Conservation (phyloP, 208 protist genomes). For the Trypanosoma caninum region DNA sequence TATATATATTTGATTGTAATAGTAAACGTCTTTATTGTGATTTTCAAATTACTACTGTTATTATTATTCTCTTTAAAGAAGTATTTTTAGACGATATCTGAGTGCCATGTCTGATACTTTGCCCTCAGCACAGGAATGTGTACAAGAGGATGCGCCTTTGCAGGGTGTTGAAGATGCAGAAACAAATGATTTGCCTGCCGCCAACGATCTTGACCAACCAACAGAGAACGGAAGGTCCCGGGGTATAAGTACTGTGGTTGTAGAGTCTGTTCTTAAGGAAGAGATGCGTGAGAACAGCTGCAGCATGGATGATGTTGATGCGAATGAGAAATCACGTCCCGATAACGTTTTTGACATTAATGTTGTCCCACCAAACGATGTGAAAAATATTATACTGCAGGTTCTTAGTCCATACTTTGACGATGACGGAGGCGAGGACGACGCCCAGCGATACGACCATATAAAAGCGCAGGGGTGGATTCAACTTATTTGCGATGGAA, state of each 20-base stretch:
- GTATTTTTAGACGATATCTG: too few species aligned
- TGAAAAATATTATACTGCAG: slow-evolving; percentile 89
- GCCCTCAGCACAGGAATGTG: too few species aligned
- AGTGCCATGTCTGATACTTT: too few species aligned
- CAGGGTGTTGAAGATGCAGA: too few species aligned
- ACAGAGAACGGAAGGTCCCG: too few species aligned
- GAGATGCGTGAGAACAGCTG: slow-evolving; percentile 7
- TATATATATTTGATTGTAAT: too few species aligned
- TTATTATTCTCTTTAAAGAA: slow-evolving; percentile 8
- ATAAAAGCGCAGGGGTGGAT: slow-evolving; percentile 68
- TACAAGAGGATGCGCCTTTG: too few species aligned
- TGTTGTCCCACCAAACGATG: slow-evolving; percentile 66
- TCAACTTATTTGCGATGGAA: slow-evolving; percentile 78
- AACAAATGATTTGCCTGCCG: too few species aligned
- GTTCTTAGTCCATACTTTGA: slow-evolving; percentile 81
- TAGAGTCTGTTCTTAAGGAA: neutral
- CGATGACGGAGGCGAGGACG: slow-evolving; percentile 64
- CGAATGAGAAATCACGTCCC: neutral
- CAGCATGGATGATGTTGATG: slow-evolving; percentile 10
- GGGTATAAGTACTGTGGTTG: neutral
- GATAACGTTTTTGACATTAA: slow-evolving; percentile 31
- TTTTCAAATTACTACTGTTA: neutral
- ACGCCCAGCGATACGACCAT: slow-evolving; percentile 80
- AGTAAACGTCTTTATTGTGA: too few species aligned
- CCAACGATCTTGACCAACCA: too few species aligned